Conservation (phyloP, 2,329 filamentous ascomycete genomes). For the Phialophora macrospora region DNA sequence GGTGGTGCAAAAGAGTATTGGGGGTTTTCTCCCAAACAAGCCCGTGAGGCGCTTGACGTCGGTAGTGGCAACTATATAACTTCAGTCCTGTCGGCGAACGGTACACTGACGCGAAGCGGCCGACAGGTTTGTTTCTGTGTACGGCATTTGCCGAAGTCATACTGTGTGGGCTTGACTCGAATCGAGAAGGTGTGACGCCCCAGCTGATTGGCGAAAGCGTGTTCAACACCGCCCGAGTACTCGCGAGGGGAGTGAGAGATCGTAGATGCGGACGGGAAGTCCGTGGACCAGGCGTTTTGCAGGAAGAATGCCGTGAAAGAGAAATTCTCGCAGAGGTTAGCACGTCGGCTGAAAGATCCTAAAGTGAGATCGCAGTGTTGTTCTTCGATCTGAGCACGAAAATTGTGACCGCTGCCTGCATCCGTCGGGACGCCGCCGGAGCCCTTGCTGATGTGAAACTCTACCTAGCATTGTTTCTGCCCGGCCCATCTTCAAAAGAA, state of each 20-base stretch:
- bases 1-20: background rate
- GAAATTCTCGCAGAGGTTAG: background rate
- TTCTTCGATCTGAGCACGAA: conserved; percentile 15
- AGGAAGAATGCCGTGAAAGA: background rate
- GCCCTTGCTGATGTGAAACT: background rate
- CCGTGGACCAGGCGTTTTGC: background rate
- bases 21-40: background rate
- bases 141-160: conserved; percentile 6
- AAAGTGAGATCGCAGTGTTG: conserved; percentile 9
- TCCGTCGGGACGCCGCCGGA: background rate
- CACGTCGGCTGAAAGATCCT: background rate
- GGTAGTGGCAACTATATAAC: background rate
- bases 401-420: conserved; percentile 2
- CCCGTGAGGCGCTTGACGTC: background rate
- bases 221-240: background rate
- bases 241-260: background rate
- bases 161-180: conserved; percentile 4
- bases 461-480: background rate
- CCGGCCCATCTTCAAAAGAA: background rate
- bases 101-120: background rate
- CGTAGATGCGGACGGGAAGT: conserved; percentile 11
- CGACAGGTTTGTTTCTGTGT: background rate
- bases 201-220: conserved; percentile 10
- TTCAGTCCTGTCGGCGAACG: background rate
- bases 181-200: conserved; percentile 19